Base-by-base conservation (phyloP, 495 filamentous ascomycete genomes). In the Chlorociboria aeruginascens region DNA sequence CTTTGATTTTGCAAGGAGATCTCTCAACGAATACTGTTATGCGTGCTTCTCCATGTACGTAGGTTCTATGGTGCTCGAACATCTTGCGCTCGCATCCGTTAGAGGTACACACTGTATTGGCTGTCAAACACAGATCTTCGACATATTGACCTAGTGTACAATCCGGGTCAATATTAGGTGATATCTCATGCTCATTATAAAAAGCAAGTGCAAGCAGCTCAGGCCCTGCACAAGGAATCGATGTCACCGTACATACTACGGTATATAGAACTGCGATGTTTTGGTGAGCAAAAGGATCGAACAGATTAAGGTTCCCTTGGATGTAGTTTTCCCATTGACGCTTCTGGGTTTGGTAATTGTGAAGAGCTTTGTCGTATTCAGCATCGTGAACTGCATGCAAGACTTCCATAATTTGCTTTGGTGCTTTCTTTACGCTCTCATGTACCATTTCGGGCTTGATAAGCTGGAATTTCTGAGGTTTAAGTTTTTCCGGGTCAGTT, bases 361-460 rank as follows among this genome's bases (percentile, higher is more conserved):
- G 86, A 32, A 93, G 64, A 9, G 89, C 90, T 63, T 90, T 89
- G 61, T 97, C 92, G 56, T 95, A 96, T 57, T 99, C 93, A 12
- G 89, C 86, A 57, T 95, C 85, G 63, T 96, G 88, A 12, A 95
- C 89, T 31, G 92, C 93, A 59, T 87, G 85, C 20, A 99, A 65
- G 34, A 96, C 85, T 61, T 99, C 93, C 61, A 86, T 86, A 38
- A 96, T 82, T 57, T 94, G 86, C 13, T 77, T 78, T 2, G 88
- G 83, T 3, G 85, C 82, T 52, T 78, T 78, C 44, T 82, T 78
- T 9, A 85, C 79, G 29, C 82, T 77, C 39, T 82, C 74, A 55
- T 89, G 86, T 6, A 97, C 85, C 87, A 96, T 95, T 56, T 95
- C 85, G 0, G 92, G 92, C 51, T 83, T 84, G 51, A 99, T 89